A percentile compares a stretch with the other conserved stretches of the same genome.
These are phyloP conservation scores for Xerocomellus intermedius DNA, from an alignment of 768 basidiomycete species.

Conservation along the genomic window DNA sequence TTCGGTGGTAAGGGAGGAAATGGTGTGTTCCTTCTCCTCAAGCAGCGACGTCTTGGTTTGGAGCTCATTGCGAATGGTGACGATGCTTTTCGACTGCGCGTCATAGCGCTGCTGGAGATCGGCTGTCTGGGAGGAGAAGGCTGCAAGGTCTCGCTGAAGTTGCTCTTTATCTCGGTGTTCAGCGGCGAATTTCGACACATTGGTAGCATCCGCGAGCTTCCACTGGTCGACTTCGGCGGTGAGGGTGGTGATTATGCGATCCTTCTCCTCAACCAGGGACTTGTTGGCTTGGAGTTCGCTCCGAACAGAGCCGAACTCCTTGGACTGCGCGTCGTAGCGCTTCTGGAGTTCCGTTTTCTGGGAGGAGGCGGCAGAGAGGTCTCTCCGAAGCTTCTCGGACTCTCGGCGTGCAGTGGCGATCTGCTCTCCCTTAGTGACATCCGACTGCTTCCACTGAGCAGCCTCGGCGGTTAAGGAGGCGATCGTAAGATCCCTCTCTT, in stretches of 20 bases:
- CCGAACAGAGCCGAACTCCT: neutral
- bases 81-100: neutral
- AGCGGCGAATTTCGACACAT: neutral
- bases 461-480: neutral
- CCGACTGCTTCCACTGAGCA: neutral
- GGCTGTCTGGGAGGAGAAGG: neutral
- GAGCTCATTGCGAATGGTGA: neutral
- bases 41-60: neutral
- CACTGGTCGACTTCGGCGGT: neutral
- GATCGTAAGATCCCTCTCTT: neutral
- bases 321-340: neutral
- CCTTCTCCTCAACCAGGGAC: neutral
- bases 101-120: neutral
- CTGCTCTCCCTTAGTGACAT: neutral
- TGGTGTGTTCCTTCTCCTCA: neutral
- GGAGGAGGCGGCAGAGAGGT: neutral
- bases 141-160: neutral
- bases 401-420: neutral
- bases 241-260: neutral
- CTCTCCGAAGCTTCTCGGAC: neutral
- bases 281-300: neutral
- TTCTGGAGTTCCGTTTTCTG: neutral
- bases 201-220: neutral
- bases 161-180: neutral
- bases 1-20: neutral